phyloP scores from a whole-genome alignment of 352 stramenopile genomes.

The Phytopythium vexans region DNA sequence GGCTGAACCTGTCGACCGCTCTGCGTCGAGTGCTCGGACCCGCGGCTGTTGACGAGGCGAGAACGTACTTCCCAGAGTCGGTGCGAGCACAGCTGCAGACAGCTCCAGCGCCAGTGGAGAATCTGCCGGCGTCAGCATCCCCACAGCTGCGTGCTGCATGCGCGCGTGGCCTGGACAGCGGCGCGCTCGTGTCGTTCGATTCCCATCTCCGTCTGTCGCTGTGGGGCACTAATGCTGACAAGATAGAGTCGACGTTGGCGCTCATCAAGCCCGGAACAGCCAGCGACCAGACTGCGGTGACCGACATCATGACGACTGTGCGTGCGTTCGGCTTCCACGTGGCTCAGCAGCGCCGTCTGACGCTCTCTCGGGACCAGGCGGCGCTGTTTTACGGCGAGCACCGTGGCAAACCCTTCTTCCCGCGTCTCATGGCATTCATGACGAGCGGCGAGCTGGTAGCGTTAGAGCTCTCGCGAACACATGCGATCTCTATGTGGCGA shows the following conservation, averaged over 20 bases:
- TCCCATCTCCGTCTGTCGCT: too few species aligned
- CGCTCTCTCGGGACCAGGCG: conserved; percentile 44
- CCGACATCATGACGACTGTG: conserved; percentile 35
- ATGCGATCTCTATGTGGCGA: conserved; percentile 66
- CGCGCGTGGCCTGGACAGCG: conserved; percentile 35
- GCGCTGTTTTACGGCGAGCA: conserved; percentile 64
- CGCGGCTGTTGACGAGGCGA: conserved; percentile 21
- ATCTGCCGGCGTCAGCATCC: conserved; percentile 5
- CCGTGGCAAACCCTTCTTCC: conserved; percentile 56
- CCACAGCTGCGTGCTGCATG: too few species aligned
- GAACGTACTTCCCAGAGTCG: conserved; percentile 45
- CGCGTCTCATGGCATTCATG: conserved; percentile 58
- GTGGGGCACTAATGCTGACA: too few species aligned
- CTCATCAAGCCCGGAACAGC: conserved; percentile 67
- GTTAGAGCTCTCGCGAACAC: conserved; percentile 34
- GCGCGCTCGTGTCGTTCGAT: conserved; percentile 37
- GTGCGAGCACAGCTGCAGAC: conserved; percentile 30
- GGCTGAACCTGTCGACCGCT: conserved; percentile 30
- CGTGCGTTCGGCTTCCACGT: conserved; percentile 48
- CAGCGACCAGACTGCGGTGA: conserved; percentile 18
- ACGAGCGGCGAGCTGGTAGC: conserved; percentile 63
- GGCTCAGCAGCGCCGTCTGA: conserved; percentile 29
- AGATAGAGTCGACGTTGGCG: conserved; percentile 38
- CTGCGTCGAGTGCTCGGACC: conserved; percentile 39
- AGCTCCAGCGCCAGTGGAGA: conserved; percentile 14